Evolutionary conservation across 176 grass and related monocot genomes (phyloP).

Genomic region (sorghum (Sorghum bicolor)): Sorghum_bicolor_NCBIv3 NC_012870.2:63207501-63208000

Average conservation of each 20-base stretch:
- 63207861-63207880: neutral
- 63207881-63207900: neutral
- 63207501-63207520: constrained; percentile 64
- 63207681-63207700: constrained; percentile 37
- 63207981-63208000: neutral
- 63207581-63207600: neutral
- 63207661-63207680: constrained; percentile 41
- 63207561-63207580: neutral
- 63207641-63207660: constrained; percentile 53
- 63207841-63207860: neutral
- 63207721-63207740: constrained; percentile 61
- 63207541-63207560: constrained; percentile 68
- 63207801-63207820: neutral
- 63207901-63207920: neutral
- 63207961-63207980: neutral
- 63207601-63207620: neutral
- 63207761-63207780: neutral
- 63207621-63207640: constrained; percentile 33
- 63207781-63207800: neutral
- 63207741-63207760: neutral
- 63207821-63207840: neutral
- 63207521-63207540: constrained; percentile 82
- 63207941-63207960: constrained; percentile 20
- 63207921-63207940: constrained; percentile 25
- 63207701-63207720: constrained; percentile 42